Percentiles rank a stretch among this genome's conserved stretches.
phyloP scores from a whole-genome alignment of 257 asterid species.

The Petunia secreta region DNA sequence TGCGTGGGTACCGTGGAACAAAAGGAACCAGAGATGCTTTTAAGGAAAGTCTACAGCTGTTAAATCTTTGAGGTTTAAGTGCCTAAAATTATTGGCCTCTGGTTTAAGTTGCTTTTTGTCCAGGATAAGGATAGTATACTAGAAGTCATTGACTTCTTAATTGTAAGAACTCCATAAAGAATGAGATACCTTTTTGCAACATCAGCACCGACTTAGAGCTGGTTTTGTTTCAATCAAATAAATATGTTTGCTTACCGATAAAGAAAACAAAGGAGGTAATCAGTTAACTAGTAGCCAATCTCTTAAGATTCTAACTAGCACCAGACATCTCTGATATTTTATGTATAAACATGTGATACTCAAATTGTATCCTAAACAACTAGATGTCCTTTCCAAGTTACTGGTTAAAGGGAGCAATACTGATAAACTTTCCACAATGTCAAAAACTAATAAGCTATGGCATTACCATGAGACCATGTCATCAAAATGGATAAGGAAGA shows the following conservation, averaged over 20 bases:
- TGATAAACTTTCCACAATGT: not conserved
- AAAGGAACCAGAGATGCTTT: not conserved
- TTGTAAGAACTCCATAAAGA: not conserved
- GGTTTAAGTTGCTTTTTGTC: not conserved
- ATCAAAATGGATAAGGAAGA: not conserved
- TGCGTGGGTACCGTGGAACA: not conserved
- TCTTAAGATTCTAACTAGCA: not conserved
- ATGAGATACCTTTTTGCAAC: conserved; percentile 16
- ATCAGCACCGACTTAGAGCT: not conserved
- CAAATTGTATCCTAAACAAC: not conserved
- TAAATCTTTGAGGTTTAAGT: not conserved
- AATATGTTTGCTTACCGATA: not conserved
- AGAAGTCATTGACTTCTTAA: not conserved
- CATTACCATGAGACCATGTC: conserved; percentile 1
- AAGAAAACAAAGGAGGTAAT: not conserved
- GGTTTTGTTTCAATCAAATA: not conserved
- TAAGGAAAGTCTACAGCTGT: not conserved
- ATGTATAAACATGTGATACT: not conserved
- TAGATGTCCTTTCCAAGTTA: not conserved
- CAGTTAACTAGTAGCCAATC: not conserved
- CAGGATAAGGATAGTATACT: not conserved
- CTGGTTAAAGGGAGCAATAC: not conserved
- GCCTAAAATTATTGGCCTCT: not conserved
- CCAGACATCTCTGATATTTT: not conserved
- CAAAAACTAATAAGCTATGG: not conserved